A percentile compares a stretch with the other conserved stretches of the same genome.
Evolutionary conservation across 352 stramenopile genomes (phyloP).

Genomic region (Vaucheria bursata): DNA sequence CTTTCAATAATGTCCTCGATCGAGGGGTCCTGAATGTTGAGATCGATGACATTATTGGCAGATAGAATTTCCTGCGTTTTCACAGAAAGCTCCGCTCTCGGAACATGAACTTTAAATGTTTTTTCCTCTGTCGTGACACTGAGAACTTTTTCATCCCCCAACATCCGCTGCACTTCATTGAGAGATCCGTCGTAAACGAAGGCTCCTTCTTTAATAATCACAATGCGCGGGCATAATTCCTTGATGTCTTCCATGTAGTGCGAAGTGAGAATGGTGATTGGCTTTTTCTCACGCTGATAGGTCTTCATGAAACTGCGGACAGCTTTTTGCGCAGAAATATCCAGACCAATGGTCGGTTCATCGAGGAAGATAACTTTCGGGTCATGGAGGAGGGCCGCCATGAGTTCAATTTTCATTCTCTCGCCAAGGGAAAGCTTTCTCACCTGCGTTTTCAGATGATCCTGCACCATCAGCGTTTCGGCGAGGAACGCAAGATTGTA

Average conservation of each 20-base stretch:
- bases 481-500: neutral
- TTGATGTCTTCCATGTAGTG: slow-evolving; percentile 7
- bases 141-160: neutral
- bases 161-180: neutral
- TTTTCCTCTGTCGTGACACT: neutral
- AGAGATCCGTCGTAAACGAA: neutral
- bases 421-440: neutral
- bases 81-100: neutral
- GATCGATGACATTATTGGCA: too few species aligned
- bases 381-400: neutral
- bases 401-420: neutral
- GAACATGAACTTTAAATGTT: neutral
- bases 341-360: neutral
- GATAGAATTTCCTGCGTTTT: too few species aligned
- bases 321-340: neutral
- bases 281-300: neutral
- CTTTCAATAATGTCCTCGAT: neutral
- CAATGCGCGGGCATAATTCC: neutral
- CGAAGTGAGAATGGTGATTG: neutral
- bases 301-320: neutral
- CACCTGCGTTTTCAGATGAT: neutral
- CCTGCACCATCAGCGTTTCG: neutral
- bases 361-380: neutral
- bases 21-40: neutral
- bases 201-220: neutral